Base-by-base conservation (phyloP, 495 filamentous ascomycete species). In the Aspergillus diversus region DNA sequence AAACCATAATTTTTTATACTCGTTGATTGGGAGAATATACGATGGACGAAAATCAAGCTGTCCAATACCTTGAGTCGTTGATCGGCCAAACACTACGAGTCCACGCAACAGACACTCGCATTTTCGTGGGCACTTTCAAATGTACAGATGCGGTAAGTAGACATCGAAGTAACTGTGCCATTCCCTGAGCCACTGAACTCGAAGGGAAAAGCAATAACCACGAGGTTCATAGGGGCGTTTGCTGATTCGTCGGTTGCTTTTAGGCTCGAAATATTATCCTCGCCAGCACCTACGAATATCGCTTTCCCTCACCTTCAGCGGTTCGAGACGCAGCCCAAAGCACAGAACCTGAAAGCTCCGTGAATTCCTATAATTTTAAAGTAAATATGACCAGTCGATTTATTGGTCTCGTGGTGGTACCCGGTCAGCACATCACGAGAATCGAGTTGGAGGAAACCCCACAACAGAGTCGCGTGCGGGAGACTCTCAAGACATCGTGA, bases 111-210 rank as follows among this genome's bases (percentile, higher is more conserved):
- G 95, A 98, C 73, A 83, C 80, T 32, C 90, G 95, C 47, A 89
- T 97, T 79, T 99, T 98, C 75, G 81, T 92, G 42, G 95, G 95
- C 37, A 80, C 85, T 60, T 90, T 99, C 77, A 97, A 94, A 75
- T 98, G 96, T 76, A 97, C 92, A 21, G 95, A 99, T 79, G 87
- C 90, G 55, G 95, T 96, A 71, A 66, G 78, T 70, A 27, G 37
- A 66, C 43, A 34, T 57, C 51, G 48, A 32, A 46, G 47, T 51
- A 15, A 52, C 37, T 35, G 51, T 53, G 27, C 32, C 43, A 59
- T 56, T 59, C 13, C 4, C 32, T 56, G 16, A 55, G 33, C 27
- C 13, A 11, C 57, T 55, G 43, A 32, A 15, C 33, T 33, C 50
- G 39, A 57, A n/a, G 27, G 43, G 46, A 49, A 13, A 52, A 47